phyloP scores from a whole-genome alignment of 108 stramenopile species.

The Nitzschia sp. region DNA sequence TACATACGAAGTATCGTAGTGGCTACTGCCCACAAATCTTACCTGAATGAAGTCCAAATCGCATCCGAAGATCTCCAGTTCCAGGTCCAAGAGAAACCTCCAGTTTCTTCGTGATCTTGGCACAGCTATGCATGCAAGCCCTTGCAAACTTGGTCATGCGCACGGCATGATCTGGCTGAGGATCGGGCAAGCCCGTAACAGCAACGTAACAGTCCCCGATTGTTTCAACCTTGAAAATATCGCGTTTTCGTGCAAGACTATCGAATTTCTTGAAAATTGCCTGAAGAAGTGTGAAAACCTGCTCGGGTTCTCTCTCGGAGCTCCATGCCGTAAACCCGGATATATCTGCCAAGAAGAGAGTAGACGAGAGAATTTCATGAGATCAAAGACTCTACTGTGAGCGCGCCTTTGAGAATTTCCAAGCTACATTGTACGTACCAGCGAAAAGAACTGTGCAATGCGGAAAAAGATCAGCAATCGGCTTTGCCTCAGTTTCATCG shows the following conservation, averaged over 20 bases:
- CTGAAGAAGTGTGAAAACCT: slow-evolving; percentile 38
- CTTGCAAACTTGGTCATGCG: slow-evolving; percentile 36
- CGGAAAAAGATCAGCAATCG: slow-evolving; percentile 62
- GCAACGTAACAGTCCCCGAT: slow-evolving; percentile 38
- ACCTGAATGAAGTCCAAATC: slow-evolving; percentile 23
- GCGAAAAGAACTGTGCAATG: slow-evolving; percentile 44
- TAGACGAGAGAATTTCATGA: too few species aligned
- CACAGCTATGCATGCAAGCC: slow-evolving; percentile 23
- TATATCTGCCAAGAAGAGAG: too few species aligned
- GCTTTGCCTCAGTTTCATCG: not conserved
- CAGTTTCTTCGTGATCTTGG: slow-evolving; percentile 16
- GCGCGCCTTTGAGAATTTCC: too few species aligned
- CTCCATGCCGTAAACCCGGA: slow-evolving; percentile 56
- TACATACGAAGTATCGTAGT: too few species aligned
- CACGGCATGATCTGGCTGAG: slow-evolving; percentile 37
- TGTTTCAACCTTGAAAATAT: slow-evolving; percentile 35
- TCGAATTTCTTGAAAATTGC: slow-evolving; percentile 31
- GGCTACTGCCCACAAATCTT: too few species aligned
- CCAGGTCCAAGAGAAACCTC: slow-evolving; percentile 31
- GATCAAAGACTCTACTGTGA: too few species aligned
- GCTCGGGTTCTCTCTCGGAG: slow-evolving; percentile 32
- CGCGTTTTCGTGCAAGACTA: slow-evolving; percentile 10
- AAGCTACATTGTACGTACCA: too few species aligned
- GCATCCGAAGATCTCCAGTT: slow-evolving; percentile 25
- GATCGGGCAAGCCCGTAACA: slow-evolving; percentile 32